Conservation (phyloP, 345 rosid genomes). For the Populus deltoides region DNA sequence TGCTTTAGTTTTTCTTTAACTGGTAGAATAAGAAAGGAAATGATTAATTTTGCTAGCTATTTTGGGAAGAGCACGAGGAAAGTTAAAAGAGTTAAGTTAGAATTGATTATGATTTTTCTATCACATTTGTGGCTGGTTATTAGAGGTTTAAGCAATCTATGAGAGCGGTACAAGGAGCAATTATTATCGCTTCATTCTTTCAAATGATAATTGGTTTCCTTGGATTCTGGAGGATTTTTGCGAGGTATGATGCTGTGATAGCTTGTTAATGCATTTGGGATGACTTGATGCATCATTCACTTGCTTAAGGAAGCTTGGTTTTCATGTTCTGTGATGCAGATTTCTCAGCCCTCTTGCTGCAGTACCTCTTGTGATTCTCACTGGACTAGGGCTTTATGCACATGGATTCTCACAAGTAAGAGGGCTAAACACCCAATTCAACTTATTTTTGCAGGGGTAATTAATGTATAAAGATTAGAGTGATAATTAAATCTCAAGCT, state of each 20-base stretch:
- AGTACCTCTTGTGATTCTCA: conserved; percentile 77
- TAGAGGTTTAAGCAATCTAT: conserved; percentile 66
- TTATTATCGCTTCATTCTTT: conserved; percentile 57
- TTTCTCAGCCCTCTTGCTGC: conserved; percentile 78
- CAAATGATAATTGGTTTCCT: conserved; percentile 70
- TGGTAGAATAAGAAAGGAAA: not conserved
- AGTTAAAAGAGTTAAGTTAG: not conserved
- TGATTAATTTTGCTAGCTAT: not conserved
- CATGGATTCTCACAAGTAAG: conserved; percentile 76
- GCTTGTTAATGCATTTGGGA: not conserved
- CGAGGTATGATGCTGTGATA: conserved; percentile 37
- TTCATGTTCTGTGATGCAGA: conserved; percentile 39
- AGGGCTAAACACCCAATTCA: conserved; percentile 1
- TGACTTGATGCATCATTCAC: not conserved
- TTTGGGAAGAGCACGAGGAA: not conserved
- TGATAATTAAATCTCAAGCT: not conserved
- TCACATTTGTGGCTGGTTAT: conserved; percentile 7
- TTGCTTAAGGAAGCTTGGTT: not conserved
- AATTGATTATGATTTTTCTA: not conserved
- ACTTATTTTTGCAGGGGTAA: not conserved
- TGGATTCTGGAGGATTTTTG: conserved; percentile 76
- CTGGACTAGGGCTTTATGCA: conserved; percentile 71
- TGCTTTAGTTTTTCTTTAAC: not conserved
- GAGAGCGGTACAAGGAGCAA: conserved; percentile 77
- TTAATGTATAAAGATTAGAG: not conserved